Percentiles rank a stretch among this genome's conserved stretches.
These are phyloP conservation scores for Entrophospora sp. DNA, from an alignment of 192 early-diverging fungal genomes.

Conservation along the genomic window DNA sequence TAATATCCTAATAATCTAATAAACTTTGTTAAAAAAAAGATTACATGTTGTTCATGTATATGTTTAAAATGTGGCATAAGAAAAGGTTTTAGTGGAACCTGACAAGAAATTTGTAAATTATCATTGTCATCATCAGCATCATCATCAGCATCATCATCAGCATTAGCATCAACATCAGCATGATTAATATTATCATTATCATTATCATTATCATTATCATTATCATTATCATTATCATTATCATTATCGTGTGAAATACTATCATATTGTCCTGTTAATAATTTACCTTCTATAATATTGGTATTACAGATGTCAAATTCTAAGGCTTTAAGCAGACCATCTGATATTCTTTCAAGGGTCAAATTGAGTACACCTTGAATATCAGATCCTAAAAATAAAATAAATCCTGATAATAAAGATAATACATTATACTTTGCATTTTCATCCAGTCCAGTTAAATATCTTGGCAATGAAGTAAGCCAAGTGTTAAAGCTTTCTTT, in stretches of 20 bases:
- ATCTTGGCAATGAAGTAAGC: conserved; percentile 26
- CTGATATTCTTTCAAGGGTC: conserved; percentile 19
- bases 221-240: too few species aligned
- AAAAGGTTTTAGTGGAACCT: conserved; percentile 16
- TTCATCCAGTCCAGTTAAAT: conserved; percentile 27
- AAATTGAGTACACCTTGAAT: conserved; percentile 24
- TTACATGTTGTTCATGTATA: conserved; percentile 15
- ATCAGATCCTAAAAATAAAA: conserved; percentile 21
- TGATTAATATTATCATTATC: not conserved
- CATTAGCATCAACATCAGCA: not conserved
- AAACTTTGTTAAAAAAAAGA: conserved; percentile 15
- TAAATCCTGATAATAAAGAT: conserved; percentile 25
- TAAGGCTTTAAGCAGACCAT: conserved; percentile 31
- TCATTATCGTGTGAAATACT: not conserved
- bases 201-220: too few species aligned
- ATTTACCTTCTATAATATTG: conserved; percentile 25
- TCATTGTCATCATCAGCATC: not conserved
- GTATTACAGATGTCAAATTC: conserved; percentile 27
- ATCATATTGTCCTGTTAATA: not conserved
- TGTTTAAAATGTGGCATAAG: conserved; percentile 26
- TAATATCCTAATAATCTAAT: conserved; percentile 24
- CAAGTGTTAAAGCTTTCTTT: conserved; percentile 29
- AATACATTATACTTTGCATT: conserved; percentile 26
- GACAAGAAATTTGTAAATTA: too few species aligned
- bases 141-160: not conserved